Conservation (phyloP, 1,284 basidiomycete species). For the Marasmius sp. region DNA sequence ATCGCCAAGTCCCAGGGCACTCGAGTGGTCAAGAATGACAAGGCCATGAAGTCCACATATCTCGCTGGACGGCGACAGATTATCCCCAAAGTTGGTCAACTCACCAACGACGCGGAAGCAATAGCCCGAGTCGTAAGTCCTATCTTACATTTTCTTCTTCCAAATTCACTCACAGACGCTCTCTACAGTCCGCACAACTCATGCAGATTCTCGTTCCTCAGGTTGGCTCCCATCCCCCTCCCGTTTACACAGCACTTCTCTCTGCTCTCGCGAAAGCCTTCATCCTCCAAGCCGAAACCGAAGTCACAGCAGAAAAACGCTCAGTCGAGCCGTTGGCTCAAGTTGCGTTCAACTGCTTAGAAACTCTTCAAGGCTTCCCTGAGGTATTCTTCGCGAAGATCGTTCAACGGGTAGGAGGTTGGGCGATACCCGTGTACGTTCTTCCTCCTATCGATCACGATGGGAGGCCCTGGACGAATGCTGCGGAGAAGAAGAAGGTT, state of each 20-base stretch:
- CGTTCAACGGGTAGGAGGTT: slow-evolving; percentile 77
- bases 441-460: slow-evolving; percentile 46
- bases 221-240: slow-evolving; percentile 39
- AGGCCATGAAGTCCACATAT: slow-evolving; percentile 55
- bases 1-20: slow-evolving; percentile 78
- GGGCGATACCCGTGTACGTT: slow-evolving; percentile 59
- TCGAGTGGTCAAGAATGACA: slow-evolving; percentile 67
- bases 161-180: slow-evolving; percentile 7
- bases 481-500: slow-evolving; percentile 60
- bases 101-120: slow-evolving; percentile 78
- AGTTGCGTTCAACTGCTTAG: slow-evolving; percentile 72
- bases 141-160: background rate
- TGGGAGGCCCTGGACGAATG: slow-evolving; percentile 45
- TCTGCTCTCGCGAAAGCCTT: slow-evolving; percentile 89
- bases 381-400: slow-evolving; percentile 85
- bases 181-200: slow-evolving; percentile 49
- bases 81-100: slow-evolving; percentile 88
- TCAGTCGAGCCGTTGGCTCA: slow-evolving; percentile 84
- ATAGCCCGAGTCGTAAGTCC: slow-evolving; percentile 71
- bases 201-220: slow-evolving; percentile 60
- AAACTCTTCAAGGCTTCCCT: slow-evolving; percentile 57
- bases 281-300: slow-evolving; percentile 91
- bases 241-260: slow-evolving; percentile 75
- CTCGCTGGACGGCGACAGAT: slow-evolving; percentile 78
- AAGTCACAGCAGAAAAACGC: slow-evolving; percentile 86